These are phyloP conservation scores for Pyrenula massariospora DNA, from an alignment of 495 filamentous ascomycete species.

Conservation along the genomic window DNA sequence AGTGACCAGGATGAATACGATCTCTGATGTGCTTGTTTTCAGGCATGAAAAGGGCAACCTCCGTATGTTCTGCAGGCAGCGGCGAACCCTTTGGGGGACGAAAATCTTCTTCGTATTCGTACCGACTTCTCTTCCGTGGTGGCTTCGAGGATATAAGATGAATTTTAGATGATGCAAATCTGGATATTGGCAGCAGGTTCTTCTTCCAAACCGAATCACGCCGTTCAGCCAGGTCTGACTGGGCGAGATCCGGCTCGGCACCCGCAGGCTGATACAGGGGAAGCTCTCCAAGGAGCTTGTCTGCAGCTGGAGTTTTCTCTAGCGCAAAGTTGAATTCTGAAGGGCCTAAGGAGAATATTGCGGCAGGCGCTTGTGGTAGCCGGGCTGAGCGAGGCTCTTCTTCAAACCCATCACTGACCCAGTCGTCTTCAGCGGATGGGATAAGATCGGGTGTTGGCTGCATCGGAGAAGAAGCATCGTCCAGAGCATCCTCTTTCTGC, in stretches of 20 bases:
- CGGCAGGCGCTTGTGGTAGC: slow-evolving; percentile 45
- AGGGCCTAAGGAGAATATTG: slow-evolving; percentile 69
- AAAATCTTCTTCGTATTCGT: slow-evolving; percentile 58
- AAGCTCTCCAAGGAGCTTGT: slow-evolving; percentile 76
- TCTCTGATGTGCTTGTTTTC: slow-evolving; percentile 86
- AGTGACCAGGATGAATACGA: slow-evolving; percentile 80
- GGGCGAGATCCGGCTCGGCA: slow-evolving; percentile 39
- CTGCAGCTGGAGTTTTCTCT: slow-evolving; percentile 59
- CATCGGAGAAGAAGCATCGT: slow-evolving; percentile 22
- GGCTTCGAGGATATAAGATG: slow-evolving; percentile 52
- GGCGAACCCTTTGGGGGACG: slow-evolving; percentile 35
- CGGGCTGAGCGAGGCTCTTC: slow-evolving; percentile 30
- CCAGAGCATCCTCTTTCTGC: slow-evolving; percentile 10
- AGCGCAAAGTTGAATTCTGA: slow-evolving; percentile 75
- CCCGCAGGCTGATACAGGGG: slow-evolving; percentile 65
- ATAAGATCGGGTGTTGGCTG: slow-evolving; percentile 61
- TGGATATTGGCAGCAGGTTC: slow-evolving; percentile 72
- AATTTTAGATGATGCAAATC: slow-evolving; percentile 74
- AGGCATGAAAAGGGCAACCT: slow-evolving; percentile 77
- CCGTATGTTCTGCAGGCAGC: slow-evolving; percentile 56
- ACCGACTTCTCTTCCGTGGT: slow-evolving; percentile 66
- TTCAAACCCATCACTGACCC: slow-evolving; percentile 32
- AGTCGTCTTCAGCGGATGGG: slow-evolving; percentile 48
- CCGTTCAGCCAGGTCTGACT: slow-evolving; percentile 41
- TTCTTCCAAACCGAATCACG: slow-evolving; percentile 64